phyloP scores from a whole-genome alignment of 306 rosid genomes.

The Albizia julibrissin region DNA sequence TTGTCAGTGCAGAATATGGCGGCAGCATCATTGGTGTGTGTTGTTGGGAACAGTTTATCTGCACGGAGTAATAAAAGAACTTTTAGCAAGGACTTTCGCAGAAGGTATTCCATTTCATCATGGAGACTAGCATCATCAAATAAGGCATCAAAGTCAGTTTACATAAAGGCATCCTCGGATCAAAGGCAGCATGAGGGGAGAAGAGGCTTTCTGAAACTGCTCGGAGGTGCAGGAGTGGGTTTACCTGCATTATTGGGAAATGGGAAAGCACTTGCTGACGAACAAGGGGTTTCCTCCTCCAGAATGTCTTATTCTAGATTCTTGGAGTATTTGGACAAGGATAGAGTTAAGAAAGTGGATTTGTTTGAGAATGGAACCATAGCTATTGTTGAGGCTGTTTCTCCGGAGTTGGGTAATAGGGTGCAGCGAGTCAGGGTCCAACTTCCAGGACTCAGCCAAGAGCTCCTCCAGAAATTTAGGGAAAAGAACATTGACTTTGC shows the following conservation, averaged over 20 bases:
- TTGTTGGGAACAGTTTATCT: slow-evolving; percentile 72
- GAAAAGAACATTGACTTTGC: slow-evolving; percentile 96
- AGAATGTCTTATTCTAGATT: slow-evolving; percentile 97
- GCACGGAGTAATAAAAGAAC: slow-evolving; percentile 50
- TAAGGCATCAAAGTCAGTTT: slow-evolving; percentile 43
- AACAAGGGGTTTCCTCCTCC: slow-evolving; percentile 89
- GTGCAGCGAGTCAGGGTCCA: slow-evolving; percentile 94
- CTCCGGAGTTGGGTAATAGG: slow-evolving; percentile 87
- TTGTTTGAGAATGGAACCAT: slow-evolving; percentile 87
- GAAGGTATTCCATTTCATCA: slow-evolving; percentile 50
- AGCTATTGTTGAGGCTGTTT: slow-evolving; percentile 90
- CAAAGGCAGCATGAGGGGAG: slow-evolving; percentile 65
- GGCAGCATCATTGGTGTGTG: slow-evolving; percentile 80
- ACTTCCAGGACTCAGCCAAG: slow-evolving; percentile 96
- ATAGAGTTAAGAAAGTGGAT: slow-evolving; percentile 88
- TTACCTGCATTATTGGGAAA: slow-evolving; percentile 65
- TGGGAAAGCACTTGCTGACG: slow-evolving; percentile 81
- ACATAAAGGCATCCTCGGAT: slow-evolving; percentile 62
- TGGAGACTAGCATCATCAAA: slow-evolving; percentile 46
- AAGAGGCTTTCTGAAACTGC: slow-evolving; percentile 77
- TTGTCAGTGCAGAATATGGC: slow-evolving; percentile 54
- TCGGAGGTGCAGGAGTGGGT: slow-evolving; percentile 70
- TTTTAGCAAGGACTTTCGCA: slow-evolving; percentile 53
- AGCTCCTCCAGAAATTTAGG: slow-evolving; percentile 95
- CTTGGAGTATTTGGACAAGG: slow-evolving; percentile 92